Evolutionary conservation across 176 grass and related monocot species (phyloP), one percentile per base, ranked within the genome.

Genomic region (Dendrocalamus sinicus): DNA sequence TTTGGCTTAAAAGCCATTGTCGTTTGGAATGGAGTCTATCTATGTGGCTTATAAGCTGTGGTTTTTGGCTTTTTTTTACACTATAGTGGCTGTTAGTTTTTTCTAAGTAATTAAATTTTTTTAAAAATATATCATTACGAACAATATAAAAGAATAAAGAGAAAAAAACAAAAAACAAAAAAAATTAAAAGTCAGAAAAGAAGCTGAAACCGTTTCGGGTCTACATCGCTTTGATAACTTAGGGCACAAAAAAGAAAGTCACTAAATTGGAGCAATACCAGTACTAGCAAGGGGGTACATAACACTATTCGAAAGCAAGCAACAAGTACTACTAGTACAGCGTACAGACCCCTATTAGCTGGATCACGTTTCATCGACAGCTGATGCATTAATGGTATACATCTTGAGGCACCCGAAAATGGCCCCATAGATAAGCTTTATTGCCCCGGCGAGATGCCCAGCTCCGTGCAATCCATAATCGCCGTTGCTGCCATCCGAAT

Each of bases 351-450:
- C 44, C n/a, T 3, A 81, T 61, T 85, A 90, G 84, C 73, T 83
- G 79, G 66, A 26, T 83, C 77, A 62, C 82, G 51, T 6, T 81
- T 28, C 82, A 75, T 60, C 41, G 32, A 81, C 51, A 76, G 83
- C 77, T 10, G 82, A 70, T 41, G 62, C 76, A 70, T 67, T 85
- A 50, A 51, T 60, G 50, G 65, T 2, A 5, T 5, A 6, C 37
- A 5, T 5, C 37, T 39, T 39, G 37, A 39, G 37, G 37, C 37
- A n/a, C 52, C 48, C 14, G 3, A 30, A 73, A 73, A 47, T 28
- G 19, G 74, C 2, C 57, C 73, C 45, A 45, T 64, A 39, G 20
- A 30, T 14, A 53, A 78, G 1, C 43, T 78, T 64, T 51, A 65
- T 3, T 43, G 60, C 48, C 22, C 72, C 20, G 1, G 57, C 15